phyloP scores from a whole-genome alignment of 139 green algal genomes.

The Pedinophyceae sp. region DNA sequence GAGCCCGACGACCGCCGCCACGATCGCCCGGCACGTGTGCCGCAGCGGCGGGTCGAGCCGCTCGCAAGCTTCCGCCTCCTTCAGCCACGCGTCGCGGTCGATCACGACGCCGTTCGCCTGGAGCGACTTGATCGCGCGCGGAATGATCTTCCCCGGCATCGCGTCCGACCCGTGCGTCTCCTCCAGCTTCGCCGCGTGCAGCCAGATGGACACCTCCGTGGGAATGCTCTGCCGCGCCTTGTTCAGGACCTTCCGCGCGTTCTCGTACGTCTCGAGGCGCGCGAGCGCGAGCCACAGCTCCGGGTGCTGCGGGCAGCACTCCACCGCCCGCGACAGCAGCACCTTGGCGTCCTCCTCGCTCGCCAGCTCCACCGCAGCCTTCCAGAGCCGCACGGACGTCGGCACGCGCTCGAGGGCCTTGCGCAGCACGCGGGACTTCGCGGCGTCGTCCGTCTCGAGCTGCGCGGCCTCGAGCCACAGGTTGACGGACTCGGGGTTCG shows the following conservation, averaged over 20 bases:
- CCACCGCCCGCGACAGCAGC: constrained; percentile 73
- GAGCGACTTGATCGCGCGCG: constrained; percentile 47
- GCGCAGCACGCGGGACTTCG: constrained; percentile 76
- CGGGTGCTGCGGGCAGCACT: constrained; percentile 91
- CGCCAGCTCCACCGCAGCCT: constrained; percentile 84
- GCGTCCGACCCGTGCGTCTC: constrained; percentile 67
- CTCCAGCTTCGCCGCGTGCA: constrained; percentile 91
- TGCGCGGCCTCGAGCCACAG: constrained; percentile 76
- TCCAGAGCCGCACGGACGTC: constrained; percentile 83
- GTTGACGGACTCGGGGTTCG: constrained; percentile 59
- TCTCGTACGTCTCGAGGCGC: constrained; percentile 80
- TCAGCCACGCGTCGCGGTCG: constrained; percentile 43
- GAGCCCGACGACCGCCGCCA: constrained; percentile 47
- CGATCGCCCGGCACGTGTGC: constrained; percentile 62
- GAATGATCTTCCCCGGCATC: constrained; percentile 63
- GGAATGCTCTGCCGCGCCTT: constrained; percentile 78
- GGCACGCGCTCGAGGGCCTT: constrained; percentile 80
- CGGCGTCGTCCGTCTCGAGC: constrained; percentile 46
- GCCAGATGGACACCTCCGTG: constrained; percentile 79
- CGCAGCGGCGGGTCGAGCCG: constrained; percentile 32
- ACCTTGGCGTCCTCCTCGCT: constrained; percentile 74
- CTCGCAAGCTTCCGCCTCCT: constrained; percentile 69
- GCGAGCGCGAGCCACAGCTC: constrained; percentile 96
- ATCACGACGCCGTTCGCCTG: constrained; percentile 70
- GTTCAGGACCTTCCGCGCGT: constrained; percentile 91